Base-by-base conservation (phyloP, 1,284 basidiomycete genomes). In the Clitocybe nebularis region DNA sequence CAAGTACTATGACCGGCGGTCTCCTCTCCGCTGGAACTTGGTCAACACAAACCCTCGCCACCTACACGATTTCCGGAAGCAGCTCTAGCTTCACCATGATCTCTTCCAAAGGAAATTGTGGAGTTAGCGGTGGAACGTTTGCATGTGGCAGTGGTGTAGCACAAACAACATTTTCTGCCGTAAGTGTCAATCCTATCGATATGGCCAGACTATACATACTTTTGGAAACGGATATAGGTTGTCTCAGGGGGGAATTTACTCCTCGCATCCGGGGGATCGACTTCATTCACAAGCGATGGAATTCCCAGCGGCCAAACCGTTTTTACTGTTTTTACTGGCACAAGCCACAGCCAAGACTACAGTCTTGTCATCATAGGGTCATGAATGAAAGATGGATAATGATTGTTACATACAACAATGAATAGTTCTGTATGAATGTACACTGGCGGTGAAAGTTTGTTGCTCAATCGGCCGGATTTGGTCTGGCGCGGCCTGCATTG, bases 231-330 rank as follows among this genome's bases (percentile, higher is more conserved):
- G 13, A 26, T 32, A 19, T 45, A 78, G 73, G 68, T 74, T 8
- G 54, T 66, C 36, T 77, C 75, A 16, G 75, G 75, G 2, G 53
- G 69, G 29, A 59, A 61, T 37, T 51, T 79, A 21, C 63, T 80
- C 3, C 61, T 82, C 21, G 71, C 75, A 5, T 75, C 68, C 44
- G 59, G 61, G 1, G 77, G 77, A 10, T 75, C 74, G 10, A 75
- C 77, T 9, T 50, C 63, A 5, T 82, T 74, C 59, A 67, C 69
- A 14, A 77, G 74, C 48, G 69, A 71, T 47, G 67, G 66, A 2
- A 58, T 64, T 32, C 79, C 79, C n/a, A 80, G 75, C 55, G 79
- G 79, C 8, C 57, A 56, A 8, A 68, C 65, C 0, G 75, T 76
- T 43, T 69, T 70, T 53, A 61, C 69, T 5, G 72, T 81, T 8